Percentiles rank a stretch among this genome's conserved stretches.
phyloP scores from a whole-genome alignment of 1,139 yeast genomes.

The Blastobotrys niveus region DNA sequence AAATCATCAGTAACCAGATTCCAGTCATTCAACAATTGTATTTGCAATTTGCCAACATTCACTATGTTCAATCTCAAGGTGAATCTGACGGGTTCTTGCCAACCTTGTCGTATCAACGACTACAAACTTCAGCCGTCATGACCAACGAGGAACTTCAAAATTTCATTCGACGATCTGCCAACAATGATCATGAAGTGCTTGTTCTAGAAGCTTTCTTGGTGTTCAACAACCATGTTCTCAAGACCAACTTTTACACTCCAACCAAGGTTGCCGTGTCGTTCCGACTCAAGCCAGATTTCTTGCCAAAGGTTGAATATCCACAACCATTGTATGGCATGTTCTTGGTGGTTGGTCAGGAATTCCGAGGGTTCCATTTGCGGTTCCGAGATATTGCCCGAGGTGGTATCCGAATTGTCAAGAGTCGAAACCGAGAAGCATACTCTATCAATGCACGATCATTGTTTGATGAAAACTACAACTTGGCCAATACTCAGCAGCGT shows the following conservation, averaged over 20 bases:
- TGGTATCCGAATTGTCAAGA: slow-evolving; percentile 92
- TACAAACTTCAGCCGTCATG: slow-evolving; percentile 70
- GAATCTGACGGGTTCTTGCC: slow-evolving; percentile 51
- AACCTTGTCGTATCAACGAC: slow-evolving; percentile 84
- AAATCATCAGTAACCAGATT: slow-evolving; percentile 64
- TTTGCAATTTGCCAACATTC: slow-evolving; percentile 87
- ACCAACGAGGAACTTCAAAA: slow-evolving; percentile 69
- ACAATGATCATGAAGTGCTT: slow-evolving; percentile 72
- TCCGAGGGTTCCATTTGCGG: slow-evolving; percentile 95
- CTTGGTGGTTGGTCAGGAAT: slow-evolving; percentile 92
- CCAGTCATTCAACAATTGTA: slow-evolving; percentile 77
- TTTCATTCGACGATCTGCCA: slow-evolving; percentile 61
- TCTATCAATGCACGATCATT: slow-evolving; percentile 78
- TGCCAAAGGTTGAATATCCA: slow-evolving; percentile 83
- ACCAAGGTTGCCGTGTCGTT: slow-evolving; percentile 94
- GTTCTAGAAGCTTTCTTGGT: slow-evolving; percentile 77
- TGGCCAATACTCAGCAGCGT: slow-evolving; percentile 94
- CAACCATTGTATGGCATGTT: slow-evolving; percentile 93
- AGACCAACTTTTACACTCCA: slow-evolving; percentile 90
- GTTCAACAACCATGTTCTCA: slow-evolving; percentile 81
- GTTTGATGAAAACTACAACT: slow-evolving; percentile 93
- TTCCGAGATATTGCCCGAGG: slow-evolving; percentile 98
- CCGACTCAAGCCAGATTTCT: slow-evolving; percentile 78
- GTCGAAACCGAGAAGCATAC: slow-evolving; percentile 81
- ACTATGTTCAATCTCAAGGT: slow-evolving; percentile 64